A percentile compares a stretch with the other conserved stretches of the same genome.
Conservation (phyloP, 2,329 filamentous ascomycete species). For the Elsinoe australis region DNA sequence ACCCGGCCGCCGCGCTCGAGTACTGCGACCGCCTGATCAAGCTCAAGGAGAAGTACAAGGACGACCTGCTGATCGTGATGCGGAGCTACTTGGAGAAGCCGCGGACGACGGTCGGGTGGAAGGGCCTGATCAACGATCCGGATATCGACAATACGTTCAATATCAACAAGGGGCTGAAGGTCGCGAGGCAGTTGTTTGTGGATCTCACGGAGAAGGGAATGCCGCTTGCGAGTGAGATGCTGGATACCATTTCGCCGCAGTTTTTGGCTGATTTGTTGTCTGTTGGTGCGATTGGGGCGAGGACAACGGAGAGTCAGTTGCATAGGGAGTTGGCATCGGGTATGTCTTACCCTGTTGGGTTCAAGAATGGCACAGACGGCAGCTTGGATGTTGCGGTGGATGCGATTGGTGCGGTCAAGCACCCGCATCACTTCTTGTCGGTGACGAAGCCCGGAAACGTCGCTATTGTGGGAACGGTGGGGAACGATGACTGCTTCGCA, state of each 20-base stretch:
- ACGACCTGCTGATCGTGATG: constrained; percentile 93
- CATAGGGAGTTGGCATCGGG: constrained; percentile 92
- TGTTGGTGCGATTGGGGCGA: constrained; percentile 87
- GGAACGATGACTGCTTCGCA: constrained; percentile 95
- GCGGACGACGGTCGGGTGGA: constrained; percentile 96
- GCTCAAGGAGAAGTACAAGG: constrained; percentile 78
- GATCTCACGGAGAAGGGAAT: constrained; percentile 87
- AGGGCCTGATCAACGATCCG: constrained; percentile 96
- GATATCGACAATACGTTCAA: constrained; percentile 98
- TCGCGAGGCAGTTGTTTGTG: constrained; percentile 83
- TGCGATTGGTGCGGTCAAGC: constrained; percentile 83
- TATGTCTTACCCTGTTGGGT: constrained; percentile 92
- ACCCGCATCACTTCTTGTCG: constrained; percentile 93
- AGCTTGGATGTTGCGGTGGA: constrained; percentile 84
- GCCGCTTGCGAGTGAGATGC: constrained; percentile 94
- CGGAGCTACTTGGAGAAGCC: constrained; percentile 98
- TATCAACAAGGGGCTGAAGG: constrained; percentile 92
- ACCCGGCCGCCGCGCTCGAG: constrained; percentile 79
- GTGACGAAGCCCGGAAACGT: constrained; percentile 95
- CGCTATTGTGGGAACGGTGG: constrained; percentile 86
- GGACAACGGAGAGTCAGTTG: constrained; percentile 91
- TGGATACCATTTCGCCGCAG: constrained; percentile 96
- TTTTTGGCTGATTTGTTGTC: constrained; percentile 89
- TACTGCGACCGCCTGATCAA: constrained; percentile 81
- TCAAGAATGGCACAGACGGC: constrained; percentile 99